Base-by-base conservation (phyloP, 345 rosid genomes). In the Hypericum perforatum region DNA sequence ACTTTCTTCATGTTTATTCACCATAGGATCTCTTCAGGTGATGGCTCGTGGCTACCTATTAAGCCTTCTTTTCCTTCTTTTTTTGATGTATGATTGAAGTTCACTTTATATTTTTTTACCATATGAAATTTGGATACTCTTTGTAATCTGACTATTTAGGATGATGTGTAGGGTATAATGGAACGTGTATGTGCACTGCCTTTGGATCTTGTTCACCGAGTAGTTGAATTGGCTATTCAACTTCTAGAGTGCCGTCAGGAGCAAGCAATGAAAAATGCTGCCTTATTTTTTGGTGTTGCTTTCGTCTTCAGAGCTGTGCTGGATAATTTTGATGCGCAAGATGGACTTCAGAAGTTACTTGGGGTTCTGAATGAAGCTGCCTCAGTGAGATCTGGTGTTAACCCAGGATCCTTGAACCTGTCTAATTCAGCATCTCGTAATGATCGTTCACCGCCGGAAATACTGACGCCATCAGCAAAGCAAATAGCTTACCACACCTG, bases 171-270 rank as follows among this genome's bases (percentile, higher is more conserved):
- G 98, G 96, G 86, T 41, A 92, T 92, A 58, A 92, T 92, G 98
- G 96, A 92, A 63, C 95, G 98, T 47, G 96, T 88, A 15, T 92
- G 98, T 58, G 96, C 96, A 8, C 98, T 92, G 61, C 85, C 96
- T 52, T 64, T 81, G 38, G 95, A 76, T 70, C 69, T 82, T 63
- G 88, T 88, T 50, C 65, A 71, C 65, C 83, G 80, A 70, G 80
- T 92, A 70, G 98, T 92, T 66, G 86, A 76, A 73, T 77, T 88
- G 72, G 96, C 90, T 43, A 72, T 80, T 53, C 90, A 85, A 72
- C 88, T 92, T 71, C 89, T 92, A 48, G 86, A 83, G 48, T 81
- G 89, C 67, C 43, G 81, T 50, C 94, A 83, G 74, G 98, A 92
- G 69, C 95, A 78, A 57, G 90, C 95, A 59, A 72, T 95, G 70